A percentile compares a stretch with the other conserved stretches of the same genome.
Conservation (phyloP, 179 eudicot genomes). For the Amaranthus tricolor region DNA sequence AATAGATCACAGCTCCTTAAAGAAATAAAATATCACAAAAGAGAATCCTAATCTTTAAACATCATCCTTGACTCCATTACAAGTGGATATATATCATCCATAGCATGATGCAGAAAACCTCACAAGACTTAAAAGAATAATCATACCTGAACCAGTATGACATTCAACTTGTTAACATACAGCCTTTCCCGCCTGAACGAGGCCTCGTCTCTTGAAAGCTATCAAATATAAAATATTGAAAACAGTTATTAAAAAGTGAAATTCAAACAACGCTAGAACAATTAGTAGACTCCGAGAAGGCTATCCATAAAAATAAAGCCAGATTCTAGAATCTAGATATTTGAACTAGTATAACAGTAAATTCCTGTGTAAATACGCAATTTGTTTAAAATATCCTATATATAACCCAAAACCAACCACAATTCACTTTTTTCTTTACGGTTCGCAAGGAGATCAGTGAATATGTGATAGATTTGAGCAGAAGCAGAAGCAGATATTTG, state of each 20-base stretch:
- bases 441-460: too few species aligned
- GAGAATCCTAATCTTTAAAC: neutral
- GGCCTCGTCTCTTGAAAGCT: conserved; percentile 90
- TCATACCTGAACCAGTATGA: conserved; percentile 87
- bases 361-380: too few species aligned
- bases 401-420: too few species aligned
- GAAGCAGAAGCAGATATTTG: neutral
- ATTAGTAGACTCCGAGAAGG: neutral
- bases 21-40: neutral
- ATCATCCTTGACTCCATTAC: neutral
- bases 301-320: neutral
- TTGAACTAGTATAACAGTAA: neutral
- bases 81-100: neutral
- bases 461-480: too few species aligned
- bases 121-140: neutral
- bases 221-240: neutral
- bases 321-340: neutral
- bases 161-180: conserved; percentile 89
- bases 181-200: conserved; percentile 91
- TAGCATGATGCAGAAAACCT: neutral
- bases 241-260: neutral
- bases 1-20: neutral
- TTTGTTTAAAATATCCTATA: too few species aligned
- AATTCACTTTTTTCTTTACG: too few species aligned
- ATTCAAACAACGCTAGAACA: neutral